Evolutionary conservation across 306 rosid genomes (phyloP), one percentile per base, ranked within the genome.

Genomic region (Sindora glabra): DNA sequence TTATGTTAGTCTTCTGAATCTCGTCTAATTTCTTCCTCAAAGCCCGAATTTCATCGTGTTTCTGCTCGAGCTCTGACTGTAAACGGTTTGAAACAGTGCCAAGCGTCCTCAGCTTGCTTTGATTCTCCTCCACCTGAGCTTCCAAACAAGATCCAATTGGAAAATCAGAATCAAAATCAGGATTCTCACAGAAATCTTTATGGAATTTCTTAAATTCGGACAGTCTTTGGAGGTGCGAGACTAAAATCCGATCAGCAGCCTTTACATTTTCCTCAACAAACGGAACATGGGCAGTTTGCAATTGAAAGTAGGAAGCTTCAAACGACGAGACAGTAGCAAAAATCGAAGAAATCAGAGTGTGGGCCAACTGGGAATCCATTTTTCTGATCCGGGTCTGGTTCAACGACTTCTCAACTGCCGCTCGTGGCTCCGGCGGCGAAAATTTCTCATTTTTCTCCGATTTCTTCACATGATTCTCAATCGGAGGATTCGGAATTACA

Each of bases 101-200:
- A 3, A 92, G 84, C 0, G 76, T 78, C 56, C 99, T 69, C 45
- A 89, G 80, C 74, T 92, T 92, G 79, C 88, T 92, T 74, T 92
- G 96, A 66, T 92, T 92, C 81, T 92, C 99, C 49, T 83, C 86
- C 19, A 86, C 99, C 77, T 86, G 84, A 53, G 95, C 95, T 64
- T 84, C 96, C 65, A 89, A 63, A 53, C 80, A 86, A 41, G 95
- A 89, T 54, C 89, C 88, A 16, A 79, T 65, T 3, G 89, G 81
- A 18, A 84, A 71, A 55, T 62, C 71, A 39, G 70, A 22, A 6
- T 48, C 56, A 5, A 55, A 40, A 10, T 74, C 80, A 19, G 79
- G 71, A 58, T 73, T 61, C 5, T 8, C 37, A 32, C 61, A 52
- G 21, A 47, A 65, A 37, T 80, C 85, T 3, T 34, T 47, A 59